phyloP scores from a whole-genome alignment of 2,329 filamentous ascomycete genomes.

The Penicillium sp. region DNA sequence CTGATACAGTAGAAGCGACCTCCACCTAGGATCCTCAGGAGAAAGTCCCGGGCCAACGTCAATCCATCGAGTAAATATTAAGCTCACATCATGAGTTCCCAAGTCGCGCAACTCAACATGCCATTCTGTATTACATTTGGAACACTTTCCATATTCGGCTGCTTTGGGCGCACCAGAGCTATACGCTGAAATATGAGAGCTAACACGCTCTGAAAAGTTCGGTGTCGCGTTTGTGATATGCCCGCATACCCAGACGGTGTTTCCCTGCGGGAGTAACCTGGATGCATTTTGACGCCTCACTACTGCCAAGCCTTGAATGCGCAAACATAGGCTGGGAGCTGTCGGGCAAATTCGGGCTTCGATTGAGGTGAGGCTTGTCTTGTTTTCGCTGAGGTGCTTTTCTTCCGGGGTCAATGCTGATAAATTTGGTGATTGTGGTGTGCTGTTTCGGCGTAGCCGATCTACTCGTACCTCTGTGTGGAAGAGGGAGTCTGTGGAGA shows the following conservation, averaged over 20 bases:
- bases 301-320: constrained; percentile 2
- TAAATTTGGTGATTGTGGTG: no score
- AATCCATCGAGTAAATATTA: constrained; percentile 11
- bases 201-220: neutral
- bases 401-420: neutral
- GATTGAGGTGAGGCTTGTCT: constrained; percentile 1
- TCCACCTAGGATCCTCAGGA: constrained; percentile 1
- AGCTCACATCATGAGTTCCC: neutral
- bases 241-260: neutral
- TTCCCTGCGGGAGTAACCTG: neutral
- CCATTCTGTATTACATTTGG: constrained; percentile 7
- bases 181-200: constrained; percentile 2
- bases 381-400: neutral
- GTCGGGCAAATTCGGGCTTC: constrained; percentile 7
- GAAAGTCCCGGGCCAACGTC: constrained; percentile 8
- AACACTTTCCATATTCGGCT: constrained; percentile 5
- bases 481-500: constrained; percentile 2
- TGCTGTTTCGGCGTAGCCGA: neutral
- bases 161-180: neutral
- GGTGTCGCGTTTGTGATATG: neutral
- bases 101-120: constrained; percentile 5
- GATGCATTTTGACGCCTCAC: constrained; percentile 2
- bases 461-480: constrained; percentile 2
- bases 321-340: constrained; percentile 6
- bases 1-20: neutral